A percentile compares a stretch with the other conserved stretches of the same genome.
Evolutionary conservation across 305 asterid genomes (phyloP).

Genomic region (Rubia peregrina): DNA sequence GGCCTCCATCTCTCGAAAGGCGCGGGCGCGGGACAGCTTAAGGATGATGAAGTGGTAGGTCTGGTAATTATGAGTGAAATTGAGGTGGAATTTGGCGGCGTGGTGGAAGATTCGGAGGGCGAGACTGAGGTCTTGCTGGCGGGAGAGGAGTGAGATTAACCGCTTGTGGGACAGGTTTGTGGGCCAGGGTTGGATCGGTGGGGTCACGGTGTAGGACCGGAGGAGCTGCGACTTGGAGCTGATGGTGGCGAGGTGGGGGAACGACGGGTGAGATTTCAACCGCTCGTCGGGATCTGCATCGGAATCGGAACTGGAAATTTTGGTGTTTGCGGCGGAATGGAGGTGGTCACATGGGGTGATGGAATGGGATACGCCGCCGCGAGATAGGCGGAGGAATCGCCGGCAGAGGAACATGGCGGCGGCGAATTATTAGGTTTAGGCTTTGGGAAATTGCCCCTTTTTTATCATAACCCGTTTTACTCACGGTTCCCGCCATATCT

Average conservation of each 20-base stretch:
- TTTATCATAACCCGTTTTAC: not conserved
- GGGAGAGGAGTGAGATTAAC: conserved; percentile 52
- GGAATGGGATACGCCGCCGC: conserved; percentile 16
- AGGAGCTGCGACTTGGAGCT: conserved; percentile 54
- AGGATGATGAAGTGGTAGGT: conserved; percentile 67
- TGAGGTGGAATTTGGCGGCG: conserved; percentile 62
- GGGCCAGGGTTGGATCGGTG: conserved; percentile 95
- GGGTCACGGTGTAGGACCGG: conserved; percentile 53
- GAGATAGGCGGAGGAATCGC: conserved; percentile 3
- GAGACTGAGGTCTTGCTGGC: conserved; percentile 61
- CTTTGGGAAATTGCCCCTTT: not conserved
- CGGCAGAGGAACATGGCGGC: conserved; percentile 1
- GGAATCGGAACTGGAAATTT: not conserved
- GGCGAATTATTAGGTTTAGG: not conserved
- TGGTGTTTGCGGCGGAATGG: conserved; percentile 16
- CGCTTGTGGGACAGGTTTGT: conserved; percentile 55
- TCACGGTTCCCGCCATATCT: not conserved
- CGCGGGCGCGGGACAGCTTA: conserved; percentile 63
- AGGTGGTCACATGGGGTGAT: conserved; percentile 5
- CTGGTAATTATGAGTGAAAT: conserved; percentile 51
- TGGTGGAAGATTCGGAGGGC: conserved; percentile 71
- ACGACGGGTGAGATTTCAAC: conserved; percentile 25
- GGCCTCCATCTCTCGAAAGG: conserved; percentile 45
- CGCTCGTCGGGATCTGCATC: conserved; percentile 12
- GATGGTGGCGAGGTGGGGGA: conserved; percentile 37